Evolutionary conservation across 805 yeast species (phyloP).

Genomic region (Maudiozyma pseudohumilis): DNA sequence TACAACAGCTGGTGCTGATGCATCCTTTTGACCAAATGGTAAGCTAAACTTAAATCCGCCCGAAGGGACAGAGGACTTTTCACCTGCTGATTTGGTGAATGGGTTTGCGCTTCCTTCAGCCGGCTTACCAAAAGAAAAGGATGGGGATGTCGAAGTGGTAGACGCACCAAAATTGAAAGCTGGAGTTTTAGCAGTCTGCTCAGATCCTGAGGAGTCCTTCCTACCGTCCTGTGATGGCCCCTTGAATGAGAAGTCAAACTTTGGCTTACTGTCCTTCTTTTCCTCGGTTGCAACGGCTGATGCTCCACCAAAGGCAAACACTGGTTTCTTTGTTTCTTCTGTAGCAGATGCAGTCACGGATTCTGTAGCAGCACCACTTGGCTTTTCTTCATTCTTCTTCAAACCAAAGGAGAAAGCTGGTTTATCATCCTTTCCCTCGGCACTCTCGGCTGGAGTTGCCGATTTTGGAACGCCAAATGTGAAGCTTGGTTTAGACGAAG

Average conservation of each 20-base stretch:
- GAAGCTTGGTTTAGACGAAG: not conserved
- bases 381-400: not conserved
- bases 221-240: not conserved
- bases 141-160: constrained; percentile 5
- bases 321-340: constrained; percentile 1
- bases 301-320: constrained; percentile 7
- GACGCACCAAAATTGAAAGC: constrained; percentile 15
- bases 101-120: constrained; percentile 9
- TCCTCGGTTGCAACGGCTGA: not conserved
- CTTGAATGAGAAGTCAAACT: constrained; percentile 4
- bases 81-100: constrained; percentile 10
- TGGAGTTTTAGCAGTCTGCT: constrained; percentile 4
- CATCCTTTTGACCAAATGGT: constrained; percentile 25
- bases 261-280: constrained; percentile 1
- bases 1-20: constrained; percentile 12
- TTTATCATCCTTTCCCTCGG: not conserved
- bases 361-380: not conserved
- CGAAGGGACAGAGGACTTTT: constrained; percentile 11
- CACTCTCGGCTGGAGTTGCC: not conserved
- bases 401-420: constrained; percentile 10
- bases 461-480: not conserved
- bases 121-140: constrained; percentile 11
- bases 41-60: constrained; percentile 28
- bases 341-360: not conserved
- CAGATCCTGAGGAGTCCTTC: not conserved